Base-by-base conservation (phyloP, 2,329 filamentous ascomycete species). In the Venturia aucupariae region DNA sequence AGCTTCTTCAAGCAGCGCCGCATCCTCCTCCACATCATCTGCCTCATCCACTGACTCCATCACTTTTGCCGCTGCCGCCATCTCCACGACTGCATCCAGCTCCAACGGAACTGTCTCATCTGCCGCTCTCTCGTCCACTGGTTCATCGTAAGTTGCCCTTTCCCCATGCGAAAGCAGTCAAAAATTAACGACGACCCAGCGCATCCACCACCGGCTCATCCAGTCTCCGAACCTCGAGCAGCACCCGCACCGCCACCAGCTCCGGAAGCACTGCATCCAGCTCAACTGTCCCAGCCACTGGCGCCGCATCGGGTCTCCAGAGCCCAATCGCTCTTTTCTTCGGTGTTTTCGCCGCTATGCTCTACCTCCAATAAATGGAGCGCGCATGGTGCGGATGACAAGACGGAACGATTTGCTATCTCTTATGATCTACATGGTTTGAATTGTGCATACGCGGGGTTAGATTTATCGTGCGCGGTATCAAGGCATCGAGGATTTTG, bases 61-160 rank as follows among this genome's bases (percentile, higher is more conserved):
- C 11, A 51, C 46, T n/a, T 51, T 22, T n/a, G 51, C 51, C 15
- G 15, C 51, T 46, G 54, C 32, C 27, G 30, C 38, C 10, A 8
- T 65, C 63, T 32, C 59, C 59, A 41, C 65, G n/a, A 65, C 69
- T 62, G 67, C 67, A 51, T 66, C 61, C 38, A 65, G 55, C 71
- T 69, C 71, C 39, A 71, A 83, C 59, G 72, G 73, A 42, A 77
- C 77, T 44, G 74, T 72, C 48, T 68, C 70, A 68, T 70, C 68
- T 67, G 70, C 63, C 63, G 22, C 24, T 60, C 22, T 51, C 22
- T 74, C 66, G 67, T 75, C 70, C 63, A 72, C 69, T 17, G 66
- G 67, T 60, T 65, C 72, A 68, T 70, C 72, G 42, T 67, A 69
- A 39, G 65, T 67, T 63, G 44, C 69, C 10, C 42, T 66, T 44